phyloP scores from a whole-genome alignment of 495 filamentous ascomycete species.

The Sphaerosporella brunnea region DNA sequence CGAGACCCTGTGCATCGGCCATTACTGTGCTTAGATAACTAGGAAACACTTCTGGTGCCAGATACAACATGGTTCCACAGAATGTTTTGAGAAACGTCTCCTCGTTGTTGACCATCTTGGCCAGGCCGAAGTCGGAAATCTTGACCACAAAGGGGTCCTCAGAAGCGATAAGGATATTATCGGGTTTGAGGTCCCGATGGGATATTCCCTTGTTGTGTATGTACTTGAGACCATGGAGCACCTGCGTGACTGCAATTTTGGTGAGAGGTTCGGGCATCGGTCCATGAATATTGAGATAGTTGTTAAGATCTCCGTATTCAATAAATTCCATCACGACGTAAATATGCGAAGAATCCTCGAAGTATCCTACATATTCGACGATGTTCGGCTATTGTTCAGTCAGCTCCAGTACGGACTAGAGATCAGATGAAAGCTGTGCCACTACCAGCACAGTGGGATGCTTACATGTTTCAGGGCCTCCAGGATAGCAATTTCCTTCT shows the following conservation, averaged over 20 bases:
- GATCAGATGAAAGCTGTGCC: too few species aligned
- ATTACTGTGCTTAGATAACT: constrained; percentile 37
- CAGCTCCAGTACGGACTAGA: too few species aligned
- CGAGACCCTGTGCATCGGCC: not conserved
- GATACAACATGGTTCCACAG: constrained; percentile 88
- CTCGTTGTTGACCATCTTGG: constrained; percentile 71
- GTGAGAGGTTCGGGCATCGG: constrained; percentile 49
- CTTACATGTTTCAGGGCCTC: constrained; percentile 62
- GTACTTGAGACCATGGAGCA: constrained; percentile 70
- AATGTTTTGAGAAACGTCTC: constrained; percentile 91
- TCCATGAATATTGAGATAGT: constrained; percentile 41
- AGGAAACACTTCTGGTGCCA: constrained; percentile 87
- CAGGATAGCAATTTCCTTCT: constrained; percentile 94
- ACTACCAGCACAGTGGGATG: constrained; percentile 5
- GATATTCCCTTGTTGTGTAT: constrained; percentile 74
- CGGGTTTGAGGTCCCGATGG: constrained; percentile 92
- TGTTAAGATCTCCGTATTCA: constrained; percentile 65
- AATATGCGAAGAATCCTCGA: constrained; percentile 56
- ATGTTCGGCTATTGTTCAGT: constrained; percentile 73
- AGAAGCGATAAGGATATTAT: constrained; percentile 76
- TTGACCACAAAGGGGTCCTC: constrained; percentile 63
- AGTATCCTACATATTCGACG: constrained; percentile 71
- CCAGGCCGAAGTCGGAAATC: constrained; percentile 87
- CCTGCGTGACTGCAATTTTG: constrained; percentile 52
- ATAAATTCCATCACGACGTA: constrained; percentile 92